Evolutionary conservation across 257 asterid species (phyloP).

Genomic region (Scutellaria minor): DNA sequence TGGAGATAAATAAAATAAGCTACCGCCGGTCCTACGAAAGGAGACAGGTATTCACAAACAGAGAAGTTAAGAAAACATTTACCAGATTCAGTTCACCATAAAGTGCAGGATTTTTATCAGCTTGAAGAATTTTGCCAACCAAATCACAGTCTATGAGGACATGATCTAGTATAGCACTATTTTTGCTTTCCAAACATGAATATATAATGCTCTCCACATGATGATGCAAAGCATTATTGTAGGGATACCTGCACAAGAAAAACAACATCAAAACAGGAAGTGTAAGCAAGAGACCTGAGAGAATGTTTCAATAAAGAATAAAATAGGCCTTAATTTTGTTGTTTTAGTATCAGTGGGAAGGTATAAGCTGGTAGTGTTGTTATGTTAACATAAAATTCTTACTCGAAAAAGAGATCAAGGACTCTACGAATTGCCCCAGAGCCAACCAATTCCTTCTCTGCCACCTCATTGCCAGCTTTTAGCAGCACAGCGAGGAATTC

Average conservation of each 20-base stretch:
- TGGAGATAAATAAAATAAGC: slow-evolving; percentile 27
- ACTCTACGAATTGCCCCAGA: slow-evolving; percentile 83
- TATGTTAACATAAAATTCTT: slow-evolving; percentile 40
- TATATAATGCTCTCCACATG: slow-evolving; percentile 90
- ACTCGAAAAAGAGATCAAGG: slow-evolving; percentile 93
- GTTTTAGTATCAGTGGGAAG: slow-evolving; percentile 3
- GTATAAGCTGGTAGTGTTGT: slow-evolving; percentile 9
- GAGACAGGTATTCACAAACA: slow-evolving; percentile 17
- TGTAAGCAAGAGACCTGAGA: slow-evolving; percentile 12
- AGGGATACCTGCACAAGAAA: slow-evolving; percentile 72
- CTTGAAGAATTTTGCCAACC: slow-evolving; percentile 73
- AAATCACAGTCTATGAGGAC: slow-evolving; percentile 72
- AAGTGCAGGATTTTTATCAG: slow-evolving; percentile 64
- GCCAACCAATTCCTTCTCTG: slow-evolving; percentile 77
- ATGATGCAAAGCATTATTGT: slow-evolving; percentile 93
- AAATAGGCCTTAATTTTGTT: slow-evolving; percentile 6
- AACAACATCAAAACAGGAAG: slow-evolving; percentile 25
- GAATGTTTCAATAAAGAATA: slow-evolving; percentile 18
- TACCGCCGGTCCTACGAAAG: background rate
- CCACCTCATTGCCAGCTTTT: slow-evolving; percentile 83
- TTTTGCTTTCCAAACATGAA: slow-evolving; percentile 89
- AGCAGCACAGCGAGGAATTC: slow-evolving; percentile 84
- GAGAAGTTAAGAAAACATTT: slow-evolving; percentile 16
- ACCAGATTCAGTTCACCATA: slow-evolving; percentile 67
- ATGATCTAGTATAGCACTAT: slow-evolving; percentile 61